Evolutionary conservation across 1,284 basidiomycete species (phyloP).

Genomic region (Leccinum angustisporum): DNA sequence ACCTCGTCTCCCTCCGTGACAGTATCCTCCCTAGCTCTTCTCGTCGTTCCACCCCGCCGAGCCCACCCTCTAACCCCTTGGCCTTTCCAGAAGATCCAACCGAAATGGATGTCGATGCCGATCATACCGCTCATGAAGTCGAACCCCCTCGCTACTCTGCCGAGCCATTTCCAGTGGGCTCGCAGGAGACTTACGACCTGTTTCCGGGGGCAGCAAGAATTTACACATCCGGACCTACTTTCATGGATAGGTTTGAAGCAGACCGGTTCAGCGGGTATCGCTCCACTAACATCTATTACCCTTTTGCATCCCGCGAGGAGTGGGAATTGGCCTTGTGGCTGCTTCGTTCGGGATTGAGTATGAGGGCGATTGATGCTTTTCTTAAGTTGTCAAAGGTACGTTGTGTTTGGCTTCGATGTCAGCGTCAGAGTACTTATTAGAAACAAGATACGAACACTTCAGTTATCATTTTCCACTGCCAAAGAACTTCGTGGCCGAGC

Average conservation of each 20-base stretch:
- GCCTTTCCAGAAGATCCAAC: background rate
- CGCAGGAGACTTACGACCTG: background rate
- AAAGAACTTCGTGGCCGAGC: slow-evolving; percentile 1
- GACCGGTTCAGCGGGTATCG: background rate
- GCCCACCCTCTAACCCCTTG: background rate
- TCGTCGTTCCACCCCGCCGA: background rate
- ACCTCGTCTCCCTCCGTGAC: background rate
- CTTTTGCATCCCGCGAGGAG: background rate
- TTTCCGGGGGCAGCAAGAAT: background rate
- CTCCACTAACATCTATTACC: background rate
- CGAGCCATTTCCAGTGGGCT: background rate
- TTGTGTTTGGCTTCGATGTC: background rate
- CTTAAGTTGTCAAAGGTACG: background rate
- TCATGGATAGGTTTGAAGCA: background rate
- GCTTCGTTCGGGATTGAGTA: slow-evolving; percentile 1
- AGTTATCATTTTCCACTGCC: slow-evolving; percentile 5
- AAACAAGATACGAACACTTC: background rate
- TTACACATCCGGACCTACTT: background rate
- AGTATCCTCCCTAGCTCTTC: background rate
- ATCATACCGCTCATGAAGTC: background rate
- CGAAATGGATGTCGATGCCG: background rate
- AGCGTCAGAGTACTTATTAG: background rate
- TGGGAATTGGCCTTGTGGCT: slow-evolving; percentile 3
- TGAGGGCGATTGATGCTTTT: background rate
- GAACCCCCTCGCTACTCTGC: too few relatives aligned